Evolutionary conservation across 805 yeast species (phyloP), one percentile per base, ranked within the genome.

Genomic region (Sporopachydermia lactativora): DNA sequence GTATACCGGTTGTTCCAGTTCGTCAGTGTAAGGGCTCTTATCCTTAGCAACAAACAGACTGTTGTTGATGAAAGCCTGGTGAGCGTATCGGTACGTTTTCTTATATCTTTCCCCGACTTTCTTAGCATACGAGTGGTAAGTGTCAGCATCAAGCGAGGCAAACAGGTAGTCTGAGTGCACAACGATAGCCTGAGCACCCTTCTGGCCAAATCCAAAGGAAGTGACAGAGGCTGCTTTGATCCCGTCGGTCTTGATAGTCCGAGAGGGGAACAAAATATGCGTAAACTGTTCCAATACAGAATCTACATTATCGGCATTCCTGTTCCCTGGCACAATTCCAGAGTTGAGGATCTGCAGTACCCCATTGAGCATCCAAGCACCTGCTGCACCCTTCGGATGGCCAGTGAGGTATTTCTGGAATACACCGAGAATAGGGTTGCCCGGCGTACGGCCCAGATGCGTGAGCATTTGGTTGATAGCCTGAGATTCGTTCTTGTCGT

Each of bases 341-440:
- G 82, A 62, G 68, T 84, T 81, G 61, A 92, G 70, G 51, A 88
- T 78, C 70, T 92, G 99, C 51, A 92, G 68, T 43, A 85, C 95
- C 65, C 99, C 99, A 64, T 92, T 94, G 74, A 92, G 68, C 98
- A 92, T 92, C 98, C 98, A 92, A 44, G 99, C 97, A 73, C 96
- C 99, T 43, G 99, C 99, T 54, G 98, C 98, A 75, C 99, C 99
- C 82, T 92, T 92, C 55, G 98, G 98, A 71, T 92, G 99, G 67
- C 99, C 99, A 54, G 99, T 92, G 58, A 92, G 75, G 77, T 74
- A 92, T 67, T 92, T 92, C 68, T 92, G 99, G 95, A 94, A 89
- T 42, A 92, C 94, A 75, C 97, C 96, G 52, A 81, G 71, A 39
- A 94, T 88, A 47, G 98, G 95, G 68, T 92, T 94, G 68, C 99